Base-by-base conservation (phyloP, 495 filamentous ascomycete species). In the Xylaria flabelliformis region DNA sequence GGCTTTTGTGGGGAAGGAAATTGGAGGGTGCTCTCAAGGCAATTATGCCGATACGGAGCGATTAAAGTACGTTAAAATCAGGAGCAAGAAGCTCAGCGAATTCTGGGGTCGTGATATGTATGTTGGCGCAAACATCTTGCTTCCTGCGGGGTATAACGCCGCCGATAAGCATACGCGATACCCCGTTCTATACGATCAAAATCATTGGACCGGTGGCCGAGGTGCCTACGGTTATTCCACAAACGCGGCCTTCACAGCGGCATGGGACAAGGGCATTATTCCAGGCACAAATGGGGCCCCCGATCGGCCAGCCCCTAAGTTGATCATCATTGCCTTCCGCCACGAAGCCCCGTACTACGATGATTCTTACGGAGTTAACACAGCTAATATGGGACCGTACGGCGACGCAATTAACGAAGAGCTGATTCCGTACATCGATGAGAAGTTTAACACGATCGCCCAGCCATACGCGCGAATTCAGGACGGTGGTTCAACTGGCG, bases 81-180 rank as follows among this genome's bases (percentile, higher is more conserved):
- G 21, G 63, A 72, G 70, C 44, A 41, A 67, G 53, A 67, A 58
- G 26, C 63, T 72, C 1, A 59, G 24, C 15, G 21, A 67, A 13
- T 72, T 72, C 63, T 72, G 70, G 70, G 69, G 70, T 10, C 70
- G 70, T 44, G 70, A 72, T 42, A 72, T 72, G 70, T 72, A 72
- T 42, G 63, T 71, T 29, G 70, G 70, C 34, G 70, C 70, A 21
- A 72, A 72, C n/a, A 26, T 72, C 17, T 10, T 72, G n/a, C 70
- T 72, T 9, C 70, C 70, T 15, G 36, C 70, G 19, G 69, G 63
- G n/a, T 72, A 72, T 34, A 17, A 72, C n/a, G 62, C 70, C 19
- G 10, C 62, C 2, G 70, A 72, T 24, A 67, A 72, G 44, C 15
- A 72, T 15, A 72, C 70, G 3, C 70, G 70, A 12, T 72, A 72